Base-by-base conservation (phyloP, 164 flowering plant species). In the Vitis cinerea region DNA sequence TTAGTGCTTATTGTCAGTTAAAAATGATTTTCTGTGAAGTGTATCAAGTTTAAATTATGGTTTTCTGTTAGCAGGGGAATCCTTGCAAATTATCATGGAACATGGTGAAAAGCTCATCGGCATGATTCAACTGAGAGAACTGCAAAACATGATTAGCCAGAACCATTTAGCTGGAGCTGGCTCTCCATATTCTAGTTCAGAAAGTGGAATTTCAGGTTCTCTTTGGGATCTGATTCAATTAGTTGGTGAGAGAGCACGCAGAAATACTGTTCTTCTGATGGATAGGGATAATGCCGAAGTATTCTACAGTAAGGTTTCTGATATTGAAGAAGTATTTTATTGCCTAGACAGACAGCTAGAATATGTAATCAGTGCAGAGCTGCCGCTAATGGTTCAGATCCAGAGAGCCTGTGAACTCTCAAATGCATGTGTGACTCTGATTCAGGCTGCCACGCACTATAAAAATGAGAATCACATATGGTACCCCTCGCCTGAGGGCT, bases 271-370 rank as follows among this genome's bases (percentile, higher is more conserved):
- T 72, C 98, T 95, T 79, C 77, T 95, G 68, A 91, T 95, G 98
- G 99, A 95, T 78, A 88, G 99, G 67, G 99, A 95, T 69, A 93
- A 93, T 83, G 92, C 91, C 61, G 98, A 95, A 83, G 98, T 95
- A 48, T 95, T 95, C 72, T 95, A 88, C 77, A 95, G 97, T 71
- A 95, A 87, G 77, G 97, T 95, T 73, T 95, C 99, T 75, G 89
- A 88, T 57, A 82, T 93, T 47, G 90, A 91, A 72, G 90, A 90
- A 78, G 73, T 91, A 23, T 95, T 89, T 79, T 50, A 80, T 73
- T 89, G 97, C 83, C 71, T 93, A 66, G 85, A 85, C 63, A 80
- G 68, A 71, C 85, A 90, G 57, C 81, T 88, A 51, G 89, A 86
- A 44, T 78, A 75, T 77, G 52, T 95, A 49, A 77, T 91, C 59